Evolutionary conservation across 1,284 basidiomycete genomes (phyloP).

Genomic region (Apiotrichum porosum): DNA sequence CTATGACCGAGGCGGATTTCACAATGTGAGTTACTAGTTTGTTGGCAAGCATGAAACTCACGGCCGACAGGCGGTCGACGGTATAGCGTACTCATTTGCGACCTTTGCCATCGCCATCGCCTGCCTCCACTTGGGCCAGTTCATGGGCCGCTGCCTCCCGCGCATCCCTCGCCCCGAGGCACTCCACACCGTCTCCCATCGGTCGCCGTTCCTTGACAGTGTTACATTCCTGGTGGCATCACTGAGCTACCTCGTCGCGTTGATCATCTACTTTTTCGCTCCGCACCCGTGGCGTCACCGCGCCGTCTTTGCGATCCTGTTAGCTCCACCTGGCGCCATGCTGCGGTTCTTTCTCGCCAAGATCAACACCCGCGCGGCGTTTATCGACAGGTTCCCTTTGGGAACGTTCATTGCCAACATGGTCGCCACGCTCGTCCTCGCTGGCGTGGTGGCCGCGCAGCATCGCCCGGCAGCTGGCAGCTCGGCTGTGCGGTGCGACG

Average conservation of each 20-base stretch:
- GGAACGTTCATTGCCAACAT: slow-evolving; percentile 86
- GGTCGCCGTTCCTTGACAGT: slow-evolving; percentile 33
- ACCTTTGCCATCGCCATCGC: slow-evolving; percentile 66
- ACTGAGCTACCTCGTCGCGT: slow-evolving; percentile 52
- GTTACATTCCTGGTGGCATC: slow-evolving; percentile 40
- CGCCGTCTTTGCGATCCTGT: slow-evolving; percentile 81
- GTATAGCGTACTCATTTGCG: slow-evolving; percentile 71
- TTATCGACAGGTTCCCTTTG: slow-evolving; percentile 60
- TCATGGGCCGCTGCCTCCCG: slow-evolving; percentile 49
- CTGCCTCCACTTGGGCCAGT: slow-evolving; percentile 34
- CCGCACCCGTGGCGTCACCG: slow-evolving; percentile 64
- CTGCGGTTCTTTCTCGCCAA: slow-evolving; percentile 73
- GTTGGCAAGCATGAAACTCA: neutral
- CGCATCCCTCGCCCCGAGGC: slow-evolving; percentile 61
- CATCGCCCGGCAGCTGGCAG: slow-evolving; percentile 48
- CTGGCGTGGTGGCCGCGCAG: slow-evolving; percentile 66
- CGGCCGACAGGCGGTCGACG: slow-evolving; percentile 71
- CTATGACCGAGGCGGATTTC: slow-evolving; percentile 62
- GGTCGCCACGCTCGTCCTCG: slow-evolving; percentile 71
- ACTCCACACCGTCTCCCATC: too few species aligned
- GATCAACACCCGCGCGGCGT: slow-evolving; percentile 61
- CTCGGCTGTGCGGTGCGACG: slow-evolving; percentile 57
- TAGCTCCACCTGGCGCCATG: slow-evolving; percentile 83
- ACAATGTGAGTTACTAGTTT: slow-evolving; percentile 62
- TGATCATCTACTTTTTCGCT: slow-evolving; percentile 72